Evolutionary conservation across 2,329 filamentous ascomycete genomes (phyloP), one percentile per base, ranked within the genome.

Genomic region (Colletotrichum sansevieriae): DNA sequence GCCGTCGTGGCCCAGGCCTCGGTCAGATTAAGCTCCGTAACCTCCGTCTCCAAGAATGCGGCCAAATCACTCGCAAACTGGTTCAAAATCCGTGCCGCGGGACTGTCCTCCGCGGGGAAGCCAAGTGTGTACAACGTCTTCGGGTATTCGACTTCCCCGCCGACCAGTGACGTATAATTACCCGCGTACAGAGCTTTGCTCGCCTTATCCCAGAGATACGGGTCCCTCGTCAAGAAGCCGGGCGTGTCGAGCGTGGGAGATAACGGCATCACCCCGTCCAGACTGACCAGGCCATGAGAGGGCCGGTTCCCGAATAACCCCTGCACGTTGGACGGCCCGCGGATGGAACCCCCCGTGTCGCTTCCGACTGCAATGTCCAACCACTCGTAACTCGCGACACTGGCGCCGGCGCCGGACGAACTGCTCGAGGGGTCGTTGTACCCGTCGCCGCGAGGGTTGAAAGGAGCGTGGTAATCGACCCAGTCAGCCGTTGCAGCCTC

Each of bases 301-400:
- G 83, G 83, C 0, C 83, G 76, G 68, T 83, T 83, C 0, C 82
- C 84, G 41, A 82, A 85, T 0, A 83, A 67, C 1, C 83, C 84
- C 22, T 82, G 77, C 1, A 78, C 75, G 0, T 75, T 76, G 2
- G 83, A 80, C 0, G 84, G 84, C 1, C 81, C 78, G n/a, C 84
- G 78, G 62, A 85, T 83, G 4, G 78, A 81, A 5, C 81, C 81
- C 3, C 81, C 83, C 2, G 83, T 86, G 64, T 84, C 83, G 25
- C 76, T 80, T 1, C 82, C 82, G 18, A 84, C 73, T 4, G 77
- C 80, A 39, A 83, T 73, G 63, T 85, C 83, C 0, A 84, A 74
- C 83, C 83, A 85, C 13, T 78, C 76, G 49, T 84, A 84, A 2
- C 79, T 75, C 4, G 77, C 80, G 0, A 83, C 69, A 0, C 79